phyloP scores from a whole-genome alignment of 163 green algal species.

The Scenedesmus sp. region DNA sequence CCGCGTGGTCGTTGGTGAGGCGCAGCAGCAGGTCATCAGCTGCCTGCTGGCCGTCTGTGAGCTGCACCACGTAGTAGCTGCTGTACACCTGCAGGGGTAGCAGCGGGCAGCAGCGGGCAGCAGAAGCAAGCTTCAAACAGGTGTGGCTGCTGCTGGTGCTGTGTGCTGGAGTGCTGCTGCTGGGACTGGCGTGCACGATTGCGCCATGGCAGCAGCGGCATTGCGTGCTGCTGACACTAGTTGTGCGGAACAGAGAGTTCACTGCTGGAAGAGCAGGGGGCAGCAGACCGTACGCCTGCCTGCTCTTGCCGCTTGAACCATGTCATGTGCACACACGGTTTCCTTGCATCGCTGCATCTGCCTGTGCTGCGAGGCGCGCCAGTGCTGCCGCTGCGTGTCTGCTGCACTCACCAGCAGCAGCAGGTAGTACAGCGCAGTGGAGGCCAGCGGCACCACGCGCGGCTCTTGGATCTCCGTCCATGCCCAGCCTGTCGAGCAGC shows the following conservation, averaged over 20 bases:
- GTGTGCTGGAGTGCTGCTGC: background rate
- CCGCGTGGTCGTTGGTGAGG: conserved; percentile 47
- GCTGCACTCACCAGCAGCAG: conserved; percentile 27
- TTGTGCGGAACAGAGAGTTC: too few species aligned
- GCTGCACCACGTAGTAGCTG: conserved; percentile 21
- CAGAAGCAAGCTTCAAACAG: background rate
- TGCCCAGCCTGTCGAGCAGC: background rate
- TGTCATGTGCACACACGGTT: background rate
- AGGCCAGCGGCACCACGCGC: background rate
- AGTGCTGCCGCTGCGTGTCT: background rate
- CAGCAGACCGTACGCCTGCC: too few species aligned
- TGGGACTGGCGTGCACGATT: too few species aligned
- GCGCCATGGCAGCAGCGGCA: too few species aligned
- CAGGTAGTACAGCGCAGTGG: conserved; percentile 42
- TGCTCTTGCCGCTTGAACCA: background rate
- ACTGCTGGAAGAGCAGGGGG: too few species aligned
- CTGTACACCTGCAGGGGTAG: conserved; percentile 32
- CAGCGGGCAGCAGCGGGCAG: background rate
- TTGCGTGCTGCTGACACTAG: too few species aligned
- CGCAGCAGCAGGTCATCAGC: conserved; percentile 30
- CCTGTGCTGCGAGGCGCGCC: too few species aligned
- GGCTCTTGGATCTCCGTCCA: conserved; percentile 29
- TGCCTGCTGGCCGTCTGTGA: conserved; percentile 16
- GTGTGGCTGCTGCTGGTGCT: background rate
- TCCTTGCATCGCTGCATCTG: too few species aligned